These are phyloP conservation scores for Andrographis paniculata DNA, from an alignment of 305 asterid species.

Conservation along the genomic window DNA sequence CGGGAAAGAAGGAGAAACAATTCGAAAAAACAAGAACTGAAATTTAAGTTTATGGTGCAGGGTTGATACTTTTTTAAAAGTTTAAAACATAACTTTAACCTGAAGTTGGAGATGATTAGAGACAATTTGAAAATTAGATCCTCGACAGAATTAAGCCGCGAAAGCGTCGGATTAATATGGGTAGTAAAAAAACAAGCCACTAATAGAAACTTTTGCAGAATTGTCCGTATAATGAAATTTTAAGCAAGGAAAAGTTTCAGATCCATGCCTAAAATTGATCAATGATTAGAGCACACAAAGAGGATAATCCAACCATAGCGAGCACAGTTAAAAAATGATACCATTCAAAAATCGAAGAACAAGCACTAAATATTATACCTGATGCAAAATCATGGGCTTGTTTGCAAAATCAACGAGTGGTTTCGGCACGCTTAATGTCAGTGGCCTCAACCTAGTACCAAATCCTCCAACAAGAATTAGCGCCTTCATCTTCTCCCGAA, in stretches of 20 bases:
- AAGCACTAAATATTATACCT: conserved; percentile 30
- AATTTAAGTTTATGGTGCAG: no score
- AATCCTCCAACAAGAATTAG: conserved; percentile 77
- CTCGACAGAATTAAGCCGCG: background rate
- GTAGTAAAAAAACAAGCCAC: no score
- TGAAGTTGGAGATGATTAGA: background rate
- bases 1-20: background rate
- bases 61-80: no score
- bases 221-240: no score
- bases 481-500: conserved; percentile 46
- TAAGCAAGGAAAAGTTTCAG: no score
- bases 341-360: background rate
- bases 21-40: conserved; percentile 1
- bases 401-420: conserved; percentile 77
- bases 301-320: no score
- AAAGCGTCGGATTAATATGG: no score
- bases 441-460: conserved; percentile 71
- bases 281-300: no score
- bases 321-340: no score
- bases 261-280: no score
- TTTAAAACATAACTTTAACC: background rate
- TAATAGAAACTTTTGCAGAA: no score
- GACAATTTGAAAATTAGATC: background rate
- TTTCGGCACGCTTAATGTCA: conserved; percentile 63
- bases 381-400: conserved; percentile 84